Base-by-base conservation (phyloP, 306 rosid genomes). In the Quercus aquifolioides region DNA sequence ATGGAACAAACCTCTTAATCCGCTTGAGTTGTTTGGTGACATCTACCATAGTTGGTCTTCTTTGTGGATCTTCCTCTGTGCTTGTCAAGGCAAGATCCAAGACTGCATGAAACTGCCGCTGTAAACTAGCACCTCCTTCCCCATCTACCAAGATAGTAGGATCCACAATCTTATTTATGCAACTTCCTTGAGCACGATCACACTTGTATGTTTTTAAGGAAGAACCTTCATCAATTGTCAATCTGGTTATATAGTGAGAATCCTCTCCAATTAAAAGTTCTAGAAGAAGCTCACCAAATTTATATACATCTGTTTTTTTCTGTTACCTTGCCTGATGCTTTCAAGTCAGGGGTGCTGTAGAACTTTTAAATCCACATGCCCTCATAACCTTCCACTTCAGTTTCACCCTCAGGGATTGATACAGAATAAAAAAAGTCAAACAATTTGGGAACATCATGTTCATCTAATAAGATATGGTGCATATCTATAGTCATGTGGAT, bases 341-440 rank as follows among this genome's bases (percentile, higher is more conserved):
- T 0, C 5, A 4, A 55, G 3, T 5, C 9, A 3, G 60, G 60
- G 60, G 21, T 4, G 3, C 2, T 4, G 25, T 26, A 26, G 28
- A 26, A 26, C 28, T 26, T 26, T 26, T 26, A 19, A 18, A 4
- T 10, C 60, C 5, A 0, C 1, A 55, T 5, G 6, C 9, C 21
- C 59, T 17, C 0, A 18, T 0, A 4, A 3, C 17, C 57, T 4
- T 38, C n/a, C 6, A 80, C 79, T 26, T 65, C 26, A 11, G 58
- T 69, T 80, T 74, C 26, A 17, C 60, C 72, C 12, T 28, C 74
- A 0, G 79, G 84, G 67, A 74, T 80, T 43, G 84, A 59, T 3
- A 80, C 4, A 5, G 84, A 21, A 3, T 1, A 4, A 55, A n/a
- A 70, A 70, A 80, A 80, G 1, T 41, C 28, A 0, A 49, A 52